Evolutionary conservation across 305 asterid species (phyloP), one percentile per base, ranked within the genome.

Genomic region (Striga hermonthica): DNA sequence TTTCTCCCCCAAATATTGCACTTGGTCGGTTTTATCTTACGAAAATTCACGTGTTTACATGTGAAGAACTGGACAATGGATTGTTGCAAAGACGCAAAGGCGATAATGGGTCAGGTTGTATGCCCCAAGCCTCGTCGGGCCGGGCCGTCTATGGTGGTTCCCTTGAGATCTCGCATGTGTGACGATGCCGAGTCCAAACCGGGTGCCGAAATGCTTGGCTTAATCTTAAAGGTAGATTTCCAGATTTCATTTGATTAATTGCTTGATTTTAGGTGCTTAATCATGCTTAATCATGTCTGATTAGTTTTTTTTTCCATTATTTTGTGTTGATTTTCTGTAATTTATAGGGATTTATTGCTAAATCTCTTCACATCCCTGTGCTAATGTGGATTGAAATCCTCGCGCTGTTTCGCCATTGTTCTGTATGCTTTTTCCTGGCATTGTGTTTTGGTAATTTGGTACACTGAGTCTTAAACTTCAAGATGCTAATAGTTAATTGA

Each of bases 101-200:
- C 71, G 39, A 39, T 65, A 6, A 52, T 14, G 80, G 66, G 57
- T 65, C 79, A 73, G 64, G 78, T 81, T 28, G 62, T 78, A 62
- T 78, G 83, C 76, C 83, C 85, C 55, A 81, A 70, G 70, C 85
- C 85, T 9, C 79, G 85, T 34, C 79, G 83, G 60, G 73, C 63
- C 44, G 70, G 72, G 63, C 67, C 63, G 49, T 48, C 68, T 48
- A 36, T 57, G 41, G 39, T 4, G 56, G 34, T 55, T 63, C 69
- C 77, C 31, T 67, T 68, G 49, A 47, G 64, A 69, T 66, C 72
- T 66, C 74, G 52, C 57, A 9, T 48, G 3, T 64, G 85, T 36
- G 54, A 72, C 61, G 78, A 70, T 40, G 76, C 54, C 39, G 82
- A 68, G 13, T 64, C 75, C 44, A 70, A 72, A 41, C 14, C 76